Evolutionary conservation across 1,284 basidiomycete genomes (phyloP).

Genomic region (Tausonia pullulans): DNA sequence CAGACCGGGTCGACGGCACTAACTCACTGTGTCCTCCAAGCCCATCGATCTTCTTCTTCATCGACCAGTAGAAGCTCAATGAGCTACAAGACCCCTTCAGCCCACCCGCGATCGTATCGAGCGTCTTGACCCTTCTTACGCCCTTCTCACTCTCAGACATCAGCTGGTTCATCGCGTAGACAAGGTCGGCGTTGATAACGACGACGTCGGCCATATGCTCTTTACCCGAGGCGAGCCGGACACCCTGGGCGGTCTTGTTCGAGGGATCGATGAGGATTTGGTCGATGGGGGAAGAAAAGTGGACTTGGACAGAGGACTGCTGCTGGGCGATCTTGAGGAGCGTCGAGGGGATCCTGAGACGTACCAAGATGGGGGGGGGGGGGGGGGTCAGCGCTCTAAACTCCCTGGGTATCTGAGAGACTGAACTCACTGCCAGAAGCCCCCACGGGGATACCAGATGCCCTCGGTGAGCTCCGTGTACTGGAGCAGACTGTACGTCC

Average conservation of each 20-base stretch:
- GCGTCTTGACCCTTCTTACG: constrained; percentile 6
- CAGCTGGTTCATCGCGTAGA: constrained; percentile 42
- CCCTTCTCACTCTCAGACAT: constrained; percentile 28
- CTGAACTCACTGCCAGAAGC: constrained; percentile 33
- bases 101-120: constrained; percentile 17
- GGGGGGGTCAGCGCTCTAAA: neutral
- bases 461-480: constrained; percentile 44
- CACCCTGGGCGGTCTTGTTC: constrained; percentile 31
- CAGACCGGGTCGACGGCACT: neutral
- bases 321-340: constrained; percentile 37
- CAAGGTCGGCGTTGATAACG: constrained; percentile 43
- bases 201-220: constrained; percentile 39
- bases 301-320: constrained; percentile 34
- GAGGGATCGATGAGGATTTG: constrained; percentile 31
- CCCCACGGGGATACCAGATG: constrained; percentile 44
- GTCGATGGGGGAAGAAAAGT: constrained; percentile 35
- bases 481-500: constrained; percentile 42
- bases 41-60: constrained; percentile 34
- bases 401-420: no score
- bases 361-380: neutral
- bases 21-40: constrained; percentile 37
- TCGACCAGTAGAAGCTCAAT: constrained; percentile 45
- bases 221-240: constrained; percentile 37
- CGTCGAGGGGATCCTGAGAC: constrained; percentile 32
- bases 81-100: constrained; percentile 39